Evolutionary conservation across 805 yeast genomes (phyloP).

Genomic region (Metschnikowia anglica): DNA sequence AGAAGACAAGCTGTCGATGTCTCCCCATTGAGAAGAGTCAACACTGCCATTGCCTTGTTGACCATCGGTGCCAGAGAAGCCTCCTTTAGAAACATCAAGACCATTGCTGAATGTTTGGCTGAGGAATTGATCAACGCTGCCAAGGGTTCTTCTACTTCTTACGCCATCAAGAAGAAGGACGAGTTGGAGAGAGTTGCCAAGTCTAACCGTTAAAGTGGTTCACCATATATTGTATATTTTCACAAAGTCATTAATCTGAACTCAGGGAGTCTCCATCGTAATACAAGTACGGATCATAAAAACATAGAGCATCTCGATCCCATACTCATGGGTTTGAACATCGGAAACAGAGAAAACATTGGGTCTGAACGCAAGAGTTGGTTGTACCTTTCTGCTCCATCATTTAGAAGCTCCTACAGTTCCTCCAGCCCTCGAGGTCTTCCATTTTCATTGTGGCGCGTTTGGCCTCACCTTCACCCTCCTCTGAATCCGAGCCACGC

Average conservation of each 20-base stretch:
- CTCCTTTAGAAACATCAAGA: constrained; percentile 99
- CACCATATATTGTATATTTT: constrained; percentile 26
- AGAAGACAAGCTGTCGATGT: constrained; percentile 99
- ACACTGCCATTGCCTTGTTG: constrained; percentile 97
- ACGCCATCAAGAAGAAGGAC: constrained; percentile 99
- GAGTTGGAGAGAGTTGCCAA: constrained; percentile 99
- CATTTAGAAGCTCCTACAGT: no score
- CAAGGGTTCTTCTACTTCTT: constrained; percentile 99
- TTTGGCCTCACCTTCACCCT: no score
- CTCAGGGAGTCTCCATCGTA: not conserved
- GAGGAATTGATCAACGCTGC: constrained; percentile 99
- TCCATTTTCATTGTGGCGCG: no score
- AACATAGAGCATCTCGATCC: no score
- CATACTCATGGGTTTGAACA: no score
- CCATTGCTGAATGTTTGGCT: constrained; percentile 99
- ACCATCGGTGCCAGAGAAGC: constrained; percentile 99
- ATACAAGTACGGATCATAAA: no score
- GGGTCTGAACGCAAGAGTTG: no score
- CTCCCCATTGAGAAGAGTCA: constrained; percentile 99
- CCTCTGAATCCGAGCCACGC: no score
- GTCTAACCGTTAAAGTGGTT: constrained; percentile 91
- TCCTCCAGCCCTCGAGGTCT: no score
- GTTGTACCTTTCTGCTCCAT: no score
- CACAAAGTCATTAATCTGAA: constrained; percentile 21
- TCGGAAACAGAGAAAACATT: no score